Conservation (phyloP, 768 basidiomycete species). For the Lentinula raphanica region DNA sequence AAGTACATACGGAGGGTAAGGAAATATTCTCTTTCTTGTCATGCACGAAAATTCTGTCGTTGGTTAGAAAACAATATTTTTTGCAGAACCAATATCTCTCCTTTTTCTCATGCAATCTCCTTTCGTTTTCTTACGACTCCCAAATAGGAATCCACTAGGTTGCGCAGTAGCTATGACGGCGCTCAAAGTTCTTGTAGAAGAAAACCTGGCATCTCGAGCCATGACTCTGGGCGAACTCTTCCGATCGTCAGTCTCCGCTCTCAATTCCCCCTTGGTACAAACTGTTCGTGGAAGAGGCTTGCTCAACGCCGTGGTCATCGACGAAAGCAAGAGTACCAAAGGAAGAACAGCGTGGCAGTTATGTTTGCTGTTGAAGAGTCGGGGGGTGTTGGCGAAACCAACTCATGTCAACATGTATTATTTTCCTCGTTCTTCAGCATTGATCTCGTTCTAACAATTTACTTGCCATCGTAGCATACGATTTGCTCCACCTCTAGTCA, state of each 20-base stretch:
- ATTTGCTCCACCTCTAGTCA: constrained; percentile 94
- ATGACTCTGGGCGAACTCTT: constrained; percentile 75
- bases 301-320: constrained; percentile 90
- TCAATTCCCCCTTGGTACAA: constrained; percentile 68
- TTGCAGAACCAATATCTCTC: no score
- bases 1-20: constrained; percentile 90
- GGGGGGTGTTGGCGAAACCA: constrained; percentile 92
- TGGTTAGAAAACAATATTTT: no score
- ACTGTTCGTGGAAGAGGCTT: constrained; percentile 83
- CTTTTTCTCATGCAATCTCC: background rate
- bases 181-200: constrained; percentile 84
- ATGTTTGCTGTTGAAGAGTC: constrained; percentile 85
- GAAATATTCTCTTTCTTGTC: background rate
- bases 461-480: constrained; percentile 59
- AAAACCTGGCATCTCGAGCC: constrained; percentile 80
- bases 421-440: no score
- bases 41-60: background rate
- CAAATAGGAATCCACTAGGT: constrained; percentile 86
- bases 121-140: background rate
- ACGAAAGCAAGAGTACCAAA: constrained; percentile 71
- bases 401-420: constrained; percentile 87
- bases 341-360: constrained; percentile 93
- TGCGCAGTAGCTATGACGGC: constrained; percentile 96
- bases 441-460: no score
- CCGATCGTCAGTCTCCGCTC: constrained; percentile 53